Conservation (phyloP, 2,329 filamentous ascomycete species). For the Colletotrichum sp. region DNA sequence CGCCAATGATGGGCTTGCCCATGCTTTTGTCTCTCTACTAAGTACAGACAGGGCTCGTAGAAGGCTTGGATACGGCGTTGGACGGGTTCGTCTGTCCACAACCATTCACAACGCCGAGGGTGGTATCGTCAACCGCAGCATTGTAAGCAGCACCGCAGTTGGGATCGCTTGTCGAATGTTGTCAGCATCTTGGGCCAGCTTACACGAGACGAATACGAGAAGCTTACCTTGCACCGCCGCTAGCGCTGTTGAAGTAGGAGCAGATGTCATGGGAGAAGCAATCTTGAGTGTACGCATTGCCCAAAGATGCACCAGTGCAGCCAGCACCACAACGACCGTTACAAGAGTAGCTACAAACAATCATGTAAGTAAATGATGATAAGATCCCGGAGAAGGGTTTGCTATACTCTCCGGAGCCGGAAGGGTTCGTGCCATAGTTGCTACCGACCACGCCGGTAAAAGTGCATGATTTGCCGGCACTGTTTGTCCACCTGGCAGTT, state of each 20-base stretch:
- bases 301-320: conserved; percentile 45
- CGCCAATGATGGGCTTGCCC: background rate
- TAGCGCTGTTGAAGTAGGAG: conserved; percentile 54
- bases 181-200: background rate
- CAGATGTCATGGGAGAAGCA: conserved; percentile 57
- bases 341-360: conserved; percentile 46
- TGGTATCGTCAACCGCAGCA: conserved; percentile 47
- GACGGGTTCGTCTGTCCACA: conserved; percentile 40
- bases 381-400: no score
- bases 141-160: conserved; percentile 52
- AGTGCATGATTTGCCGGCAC: conserved; percentile 43
- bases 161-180: conserved; percentile 37
- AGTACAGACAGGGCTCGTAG: conserved; percentile 28
- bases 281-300: conserved; percentile 54
- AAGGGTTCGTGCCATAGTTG: conserved; percentile 49
- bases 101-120: conserved; percentile 35
- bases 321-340: conserved; percentile 54
- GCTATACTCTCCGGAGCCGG: conserved; percentile 44
- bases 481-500: conserved; percentile 51
- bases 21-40: background rate
- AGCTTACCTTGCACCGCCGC: conserved; percentile 47
- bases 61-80: conserved; percentile 29
- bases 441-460: conserved; percentile 50
- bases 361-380: background rate
- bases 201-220: background rate